Evolutionary conservation across 768 basidiomycete genomes (phyloP), one percentile per base, ranked within the genome.

Genomic region (Suillus cothurnatus): DNA sequence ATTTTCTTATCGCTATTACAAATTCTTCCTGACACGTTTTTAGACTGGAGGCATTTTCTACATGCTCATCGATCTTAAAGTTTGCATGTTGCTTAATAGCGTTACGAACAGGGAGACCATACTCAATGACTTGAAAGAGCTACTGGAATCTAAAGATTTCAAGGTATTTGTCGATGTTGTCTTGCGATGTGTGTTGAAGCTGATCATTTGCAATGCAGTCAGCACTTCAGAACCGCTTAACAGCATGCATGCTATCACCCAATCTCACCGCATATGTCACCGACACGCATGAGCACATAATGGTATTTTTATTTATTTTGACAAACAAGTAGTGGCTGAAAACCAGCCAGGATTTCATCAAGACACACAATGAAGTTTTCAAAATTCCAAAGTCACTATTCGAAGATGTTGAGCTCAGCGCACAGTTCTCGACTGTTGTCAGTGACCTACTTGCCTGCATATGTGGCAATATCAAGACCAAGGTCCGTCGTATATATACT

Each of bases 261-360:
- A 62, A 53, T 34, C 53, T 62, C 45, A 62, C 61, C 23, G 50
- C 61, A 11, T 62, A 62, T 15, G 61, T 62, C 21, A 59, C 43
- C 8, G 63, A 64, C n/a, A 64, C 58, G 7, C 63, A 64, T 21
- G 26, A 7, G 41, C 41, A 43, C 41, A 43, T 43, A 43, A 43
- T 43, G 41, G 41, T 43, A 43, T 43, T 43, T 43, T 43, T 43
- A 43, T 43, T 43, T 43, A 43, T 43, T 43, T 43, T 19, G 6
- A 43, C 21, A 43, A 19, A 43, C 17, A 19, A 41, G 17, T 41
- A 19, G 19, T 21, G 41, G 41, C 41, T 43, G 41, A 43, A 2
- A 43, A 47, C n/a, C 4, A 23, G 11, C 11, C 9, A 64, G 63
- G 39, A 36, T 21, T 61, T 64, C 45, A 64, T 64, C 49, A 36